Evolutionary conservation across 495 filamentous ascomycete species (phyloP).

Genomic region (Haplographium delicatum): DNA sequence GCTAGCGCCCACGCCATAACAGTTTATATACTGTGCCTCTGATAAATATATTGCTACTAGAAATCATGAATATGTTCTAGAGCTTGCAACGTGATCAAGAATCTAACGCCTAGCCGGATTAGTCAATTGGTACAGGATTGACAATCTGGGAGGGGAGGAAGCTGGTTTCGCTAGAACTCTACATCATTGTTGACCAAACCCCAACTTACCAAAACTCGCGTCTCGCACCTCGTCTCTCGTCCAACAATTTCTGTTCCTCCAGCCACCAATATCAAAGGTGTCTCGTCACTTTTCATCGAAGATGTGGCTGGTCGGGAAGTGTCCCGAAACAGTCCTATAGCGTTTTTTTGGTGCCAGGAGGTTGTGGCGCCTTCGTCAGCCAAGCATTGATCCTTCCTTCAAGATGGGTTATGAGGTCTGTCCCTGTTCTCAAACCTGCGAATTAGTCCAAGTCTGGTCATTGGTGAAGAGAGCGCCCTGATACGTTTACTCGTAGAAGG

Average conservation of each 20-base stretch:
- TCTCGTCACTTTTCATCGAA: background rate
- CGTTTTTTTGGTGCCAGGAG: background rate
- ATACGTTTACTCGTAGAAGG: background rate
- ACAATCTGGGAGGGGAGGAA: no score
- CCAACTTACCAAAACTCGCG: background rate
- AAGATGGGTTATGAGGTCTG: no score
- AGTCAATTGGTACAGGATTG: no score
- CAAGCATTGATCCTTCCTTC: background rate
- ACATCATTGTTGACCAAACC: no score
- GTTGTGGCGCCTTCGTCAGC: background rate
- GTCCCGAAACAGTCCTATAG: background rate
- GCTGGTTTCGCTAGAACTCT: no score
- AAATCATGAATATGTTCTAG: no score
- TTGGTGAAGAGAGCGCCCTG: background rate
- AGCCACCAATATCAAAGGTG: background rate
- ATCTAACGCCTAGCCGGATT: no score
- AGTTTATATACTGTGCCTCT: no score
- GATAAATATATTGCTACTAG: no score
- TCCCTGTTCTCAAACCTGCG: background rate
- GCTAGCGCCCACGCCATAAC: no score
- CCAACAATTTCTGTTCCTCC: background rate
- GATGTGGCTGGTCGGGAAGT: conserved; percentile 6
- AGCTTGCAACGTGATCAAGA: no score
- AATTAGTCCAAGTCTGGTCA: background rate
- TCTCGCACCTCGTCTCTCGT: no score